phyloP scores from a whole-genome alignment of 2,329 filamentous ascomycete species.

The Fusarium praegraminearum region DNA sequence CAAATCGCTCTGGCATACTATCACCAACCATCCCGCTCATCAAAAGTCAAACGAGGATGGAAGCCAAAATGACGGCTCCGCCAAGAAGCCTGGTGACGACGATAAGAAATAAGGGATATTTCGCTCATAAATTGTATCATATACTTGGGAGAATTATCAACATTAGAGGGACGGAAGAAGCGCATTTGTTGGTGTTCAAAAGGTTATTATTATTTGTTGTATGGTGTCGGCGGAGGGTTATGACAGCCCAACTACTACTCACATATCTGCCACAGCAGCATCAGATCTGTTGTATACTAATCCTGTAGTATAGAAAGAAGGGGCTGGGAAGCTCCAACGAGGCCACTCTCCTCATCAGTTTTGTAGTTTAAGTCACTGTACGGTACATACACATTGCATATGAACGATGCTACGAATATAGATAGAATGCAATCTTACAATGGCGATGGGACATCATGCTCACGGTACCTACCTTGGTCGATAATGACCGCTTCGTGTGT shows the following conservation, averaged over 20 bases:
- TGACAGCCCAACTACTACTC: slow-evolving; percentile 43
- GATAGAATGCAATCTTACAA: slow-evolving; percentile 15
- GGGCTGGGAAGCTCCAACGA: slow-evolving; percentile 46
- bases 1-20: slow-evolving; percentile 91
- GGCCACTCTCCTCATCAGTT: slow-evolving; percentile 53
- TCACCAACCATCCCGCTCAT: slow-evolving; percentile 80
- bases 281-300: slow-evolving; percentile 51
- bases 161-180: slow-evolving; percentile 44
- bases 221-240: slow-evolving; percentile 48
- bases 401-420: slow-evolving; percentile 23
- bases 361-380: slow-evolving; percentile 31
- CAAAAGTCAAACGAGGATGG: slow-evolving; percentile 51
- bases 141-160: slow-evolving; percentile 35
- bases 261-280: slow-evolving; percentile 44
- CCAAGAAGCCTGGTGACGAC: slow-evolving; percentile 48
- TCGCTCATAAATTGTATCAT: slow-evolving; percentile 50
- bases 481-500: slow-evolving; percentile 18
- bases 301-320: slow-evolving; percentile 49
- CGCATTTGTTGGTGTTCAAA: slow-evolving; percentile 57
- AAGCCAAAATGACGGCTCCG: slow-evolving; percentile 40
- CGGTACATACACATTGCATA: slow-evolving; percentile 2
- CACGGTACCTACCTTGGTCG: slow-evolving; percentile 37
- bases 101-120: slow-evolving; percentile 53
- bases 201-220: slow-evolving; percentile 50
- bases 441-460: slow-evolving; percentile 13